Percentiles rank a stretch among this genome's conserved stretches.
Conservation (phyloP, 1,284 basidiomycete species). For the Boletus albobrunnescens region DNA sequence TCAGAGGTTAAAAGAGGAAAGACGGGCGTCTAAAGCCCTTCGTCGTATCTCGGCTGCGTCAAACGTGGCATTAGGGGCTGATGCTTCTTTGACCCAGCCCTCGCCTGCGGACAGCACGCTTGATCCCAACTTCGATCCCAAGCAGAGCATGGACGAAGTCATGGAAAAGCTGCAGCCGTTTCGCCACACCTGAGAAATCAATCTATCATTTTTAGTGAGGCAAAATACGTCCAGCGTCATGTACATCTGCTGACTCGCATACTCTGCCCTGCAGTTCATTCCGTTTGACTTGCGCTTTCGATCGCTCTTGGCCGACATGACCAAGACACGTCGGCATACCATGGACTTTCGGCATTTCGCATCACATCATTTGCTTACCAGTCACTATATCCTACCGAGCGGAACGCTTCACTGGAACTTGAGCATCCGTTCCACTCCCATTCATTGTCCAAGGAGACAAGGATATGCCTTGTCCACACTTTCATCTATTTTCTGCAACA, state of each 20-base stretch:
- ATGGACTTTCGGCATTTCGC: slow-evolving; percentile 25
- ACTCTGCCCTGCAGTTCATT: slow-evolving; percentile 11
- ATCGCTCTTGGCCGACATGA: slow-evolving; percentile 14
- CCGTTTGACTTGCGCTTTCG: slow-evolving; percentile 8
- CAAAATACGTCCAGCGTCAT: not conserved
- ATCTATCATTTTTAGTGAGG: slow-evolving; percentile 17
- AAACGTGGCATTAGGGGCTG: slow-evolving; percentile 20
- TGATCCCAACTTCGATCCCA: slow-evolving; percentile 34
- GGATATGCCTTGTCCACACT: slow-evolving; percentile 14
- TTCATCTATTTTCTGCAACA: slow-evolving; percentile 2
- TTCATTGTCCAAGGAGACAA: slow-evolving; percentile 14
- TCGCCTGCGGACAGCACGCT: slow-evolving; percentile 23
- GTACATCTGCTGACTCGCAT: slow-evolving; percentile 8
- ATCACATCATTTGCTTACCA: slow-evolving; percentile 21
- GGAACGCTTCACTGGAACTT: slow-evolving; percentile 30
- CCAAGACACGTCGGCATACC: slow-evolving; percentile 10
- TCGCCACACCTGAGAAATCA: slow-evolving; percentile 24
- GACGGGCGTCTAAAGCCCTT: slow-evolving; percentile 34
- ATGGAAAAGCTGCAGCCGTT: slow-evolving; percentile 38
- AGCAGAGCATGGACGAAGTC: slow-evolving; percentile 37
- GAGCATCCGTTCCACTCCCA: slow-evolving; percentile 19
- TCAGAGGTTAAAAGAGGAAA: slow-evolving; percentile 32
- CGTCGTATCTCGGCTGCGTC: slow-evolving; percentile 38
- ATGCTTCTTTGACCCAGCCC: slow-evolving; percentile 18
- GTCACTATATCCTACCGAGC: slow-evolving; percentile 11